Base-by-base conservation (phyloP, 805 yeast genomes). In the Zygosaccharomyces gambellarensis region DNA sequence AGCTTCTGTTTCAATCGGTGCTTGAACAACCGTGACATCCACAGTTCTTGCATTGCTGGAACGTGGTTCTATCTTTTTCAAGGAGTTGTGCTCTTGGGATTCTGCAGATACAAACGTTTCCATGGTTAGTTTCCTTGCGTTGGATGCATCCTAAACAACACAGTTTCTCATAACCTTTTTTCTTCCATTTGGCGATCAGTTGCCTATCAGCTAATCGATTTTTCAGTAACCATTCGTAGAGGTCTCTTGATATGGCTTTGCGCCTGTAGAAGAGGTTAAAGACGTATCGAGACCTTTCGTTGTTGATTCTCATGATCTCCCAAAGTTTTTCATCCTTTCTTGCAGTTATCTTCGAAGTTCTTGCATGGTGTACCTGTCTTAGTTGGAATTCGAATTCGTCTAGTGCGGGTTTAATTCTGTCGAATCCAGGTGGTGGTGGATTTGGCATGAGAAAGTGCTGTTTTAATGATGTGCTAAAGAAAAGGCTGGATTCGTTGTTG, bases 11-110 rank as follows among this genome's bases (percentile, higher is more conserved):
- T 67, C 61, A 87, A 62, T 86, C 94, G 17, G 81, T 75, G 60
- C 90, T 84, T 2, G 92, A 79, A 63, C 96, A 88, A 5, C 96
- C 96, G 52, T 76, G 71, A 59, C 96, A 88, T 0, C 96, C 96
- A 71, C 96, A 88, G 28, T 83, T 85, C 5, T 84, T 75, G 64
- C 95, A 88, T 55, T 82, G 77, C 11, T 77, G 71, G 51, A 72
- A 71, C 41, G 46, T 41, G 17, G 44, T 55, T 21, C 61, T 69
- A 53, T 66, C 70, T 45, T 58, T 56, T 48, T 70, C 67, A 29
- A 42, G 38, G 23, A 81, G 62, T 3, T 74, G 79, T 1, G 76
- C 76, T 55, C 80, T 75, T 1, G 96, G 96, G 2, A 90, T 96
- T 48, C 97, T 70, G 62, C 97, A 90, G 19, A 90, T 80, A 67